Base-by-base conservation (phyloP, 139 green algal species). In the Raphidocelis subcapitata region DNA sequence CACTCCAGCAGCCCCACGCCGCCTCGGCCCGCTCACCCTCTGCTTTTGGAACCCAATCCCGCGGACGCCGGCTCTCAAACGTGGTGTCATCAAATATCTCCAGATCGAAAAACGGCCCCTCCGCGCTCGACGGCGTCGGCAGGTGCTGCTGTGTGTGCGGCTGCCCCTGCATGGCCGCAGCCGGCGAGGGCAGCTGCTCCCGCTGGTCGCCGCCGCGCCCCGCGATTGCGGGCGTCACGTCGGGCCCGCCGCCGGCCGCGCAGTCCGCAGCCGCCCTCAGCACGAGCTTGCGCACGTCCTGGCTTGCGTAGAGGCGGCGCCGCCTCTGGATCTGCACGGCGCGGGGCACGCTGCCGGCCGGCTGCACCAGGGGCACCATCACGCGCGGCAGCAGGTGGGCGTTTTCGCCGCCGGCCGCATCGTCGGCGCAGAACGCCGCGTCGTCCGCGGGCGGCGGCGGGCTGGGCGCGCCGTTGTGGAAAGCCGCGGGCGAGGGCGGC, bases 41-140 rank as follows among this genome's bases (percentile, higher is more conserved):
- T n/a, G 68, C 65, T 1, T 54, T 65, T n/a, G 84, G 77, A 41
- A 90, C 81, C 89, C 89, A 94, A 51, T 91, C 76, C 52, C 65
- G 33, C 23, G 80, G 72, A 8, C 47, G 76, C 18, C 89, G 76
- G 59, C 51, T 84, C 67, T 94, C 89, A 67, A 79, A 91, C 4
- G 84, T 77, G 16, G 80, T 85, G 76, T 94, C 81, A 65, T 94
- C 89, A 83, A 94, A 93, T 29, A 85, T 33, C 33, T 89, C 81
- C 18, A 93, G 75, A 31, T 69, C 52, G 15, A 86, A 68, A 5
- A 73, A 41, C 44, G 67, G 67, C 32, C 24, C 21, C 21, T 71
- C 26, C 59, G n/a, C n/a, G n/a, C n/a, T n/a, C n/a, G n/a, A n/a
- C n/a, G n/a, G n/a, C n/a, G n/a, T n/a, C n/a, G n/a, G n/a, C n/a